Conservation (phyloP, 331 rosid genomes). For the Phaseolus coccineus region DNA sequence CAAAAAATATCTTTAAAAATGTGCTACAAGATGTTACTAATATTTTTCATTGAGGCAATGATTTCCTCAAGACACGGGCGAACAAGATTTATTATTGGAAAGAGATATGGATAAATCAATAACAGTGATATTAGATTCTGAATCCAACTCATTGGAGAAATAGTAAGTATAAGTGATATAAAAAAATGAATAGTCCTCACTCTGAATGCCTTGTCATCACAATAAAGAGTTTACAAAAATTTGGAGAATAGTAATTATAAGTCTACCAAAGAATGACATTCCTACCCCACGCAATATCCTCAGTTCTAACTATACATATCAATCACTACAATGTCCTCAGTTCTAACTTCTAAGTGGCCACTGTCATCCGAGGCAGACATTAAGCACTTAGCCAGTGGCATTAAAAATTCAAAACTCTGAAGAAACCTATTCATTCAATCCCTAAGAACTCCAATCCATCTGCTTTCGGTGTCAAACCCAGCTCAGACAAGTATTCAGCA, state of each 20-base stretch:
- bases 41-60: background rate
- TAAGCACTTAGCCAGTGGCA: conserved; percentile 10
- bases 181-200: background rate
- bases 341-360: background rate
- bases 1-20: no score
- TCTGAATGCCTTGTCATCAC: background rate
- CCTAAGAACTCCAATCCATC: conserved; percentile 75
- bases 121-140: background rate
- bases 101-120: background rate
- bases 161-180: background rate
- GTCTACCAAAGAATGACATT: no score
- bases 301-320: background rate
- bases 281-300: background rate
- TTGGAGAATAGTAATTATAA: no score
- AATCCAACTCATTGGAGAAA: background rate
- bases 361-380: background rate
- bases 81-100: background rate
- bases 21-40: no score
- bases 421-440: conserved; percentile 47
- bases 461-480: conserved; percentile 81
- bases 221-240: background rate
- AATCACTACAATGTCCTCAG: background rate
- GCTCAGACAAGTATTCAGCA: conserved; percentile 67
- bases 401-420: conserved; percentile 20
- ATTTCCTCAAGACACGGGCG: background rate